Evolutionary conservation across 768 basidiomycete genomes (phyloP), one percentile per base, ranked within the genome.

Genomic region (Termitomyces heimii): DNA sequence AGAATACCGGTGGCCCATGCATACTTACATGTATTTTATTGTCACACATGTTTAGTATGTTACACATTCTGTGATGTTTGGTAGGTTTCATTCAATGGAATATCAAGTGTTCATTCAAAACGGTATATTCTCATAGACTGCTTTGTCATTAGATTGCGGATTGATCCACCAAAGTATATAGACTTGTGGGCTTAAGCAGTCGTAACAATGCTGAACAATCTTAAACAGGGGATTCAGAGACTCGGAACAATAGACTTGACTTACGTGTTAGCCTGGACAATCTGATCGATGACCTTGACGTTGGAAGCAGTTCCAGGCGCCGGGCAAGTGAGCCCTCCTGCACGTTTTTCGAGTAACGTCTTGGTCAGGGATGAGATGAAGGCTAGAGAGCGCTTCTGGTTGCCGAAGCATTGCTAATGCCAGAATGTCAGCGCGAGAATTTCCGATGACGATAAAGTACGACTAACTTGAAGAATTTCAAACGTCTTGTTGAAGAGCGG

Each of bases 401-500:
- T 57, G 51, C 62, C 63, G 47, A 68, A 68, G 37, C 63, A 68
- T 63, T 67, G 63, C 66, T 68, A 49, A 7, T 35, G 53, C 22
- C 9, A 39, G 20, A 31, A 5, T 2, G 24, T 60, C 31, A 55
- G 37, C 32, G 14, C 24, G 10, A 31, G 13, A 31, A 16, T 32
- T 29, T 49, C 26, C 9, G 12, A 53, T 35, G 16, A 34, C 39
- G 16, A 48, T 9, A 10, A 49, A 22, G n/a, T 45, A 61, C 60
- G 34, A 24, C 14, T 8, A 35, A 70, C 72, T 67, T 73, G 64
- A 64, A 71, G 65, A 37, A 75, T 54, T 26, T 70, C 63, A 39
- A 71, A 73, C 29, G 70, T 61, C 53, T 69, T 70, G 54, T 46
- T 66, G 61, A 73, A 71, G 39, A 75, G 63, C 8, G 66, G 54